Evolutionary conservation across 768 basidiomycete genomes (phyloP).

Genomic region (Mycena capillaripes): DNA sequence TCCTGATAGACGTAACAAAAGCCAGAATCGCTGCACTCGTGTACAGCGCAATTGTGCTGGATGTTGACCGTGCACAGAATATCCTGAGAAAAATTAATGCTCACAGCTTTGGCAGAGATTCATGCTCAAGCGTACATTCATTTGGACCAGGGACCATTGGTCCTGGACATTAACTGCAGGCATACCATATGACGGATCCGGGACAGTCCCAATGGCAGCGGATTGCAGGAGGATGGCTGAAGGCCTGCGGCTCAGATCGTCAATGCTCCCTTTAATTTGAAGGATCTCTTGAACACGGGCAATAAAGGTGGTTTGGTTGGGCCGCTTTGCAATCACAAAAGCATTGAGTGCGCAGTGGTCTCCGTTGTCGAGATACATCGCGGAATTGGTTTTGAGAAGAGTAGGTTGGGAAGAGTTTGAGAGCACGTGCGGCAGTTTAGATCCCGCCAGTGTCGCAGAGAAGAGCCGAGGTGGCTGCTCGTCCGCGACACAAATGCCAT

Average conservation of each 20-base stretch:
- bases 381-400: background rate
- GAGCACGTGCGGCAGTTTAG: background rate
- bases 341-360: background rate
- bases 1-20: background rate
- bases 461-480: background rate
- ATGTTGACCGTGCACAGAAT: slow-evolving; percentile 20
- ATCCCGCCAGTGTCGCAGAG: background rate
- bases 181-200: background rate
- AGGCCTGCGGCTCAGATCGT: background rate
- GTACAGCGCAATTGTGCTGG: slow-evolving; percentile 13
- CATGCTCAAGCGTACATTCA: background rate
- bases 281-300: background rate
- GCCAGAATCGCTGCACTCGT: background rate
- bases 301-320: background rate
- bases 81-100: background rate
- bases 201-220: background rate
- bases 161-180: background rate
- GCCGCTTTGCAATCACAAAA: background rate
- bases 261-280: background rate
- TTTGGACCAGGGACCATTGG: background rate
- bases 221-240: background rate
- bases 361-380: background rate
- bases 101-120: no score
- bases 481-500: background rate
- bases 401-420: background rate